Conservation (phyloP, 306 rosid genomes). For the Cicer cuneatum region DNA sequence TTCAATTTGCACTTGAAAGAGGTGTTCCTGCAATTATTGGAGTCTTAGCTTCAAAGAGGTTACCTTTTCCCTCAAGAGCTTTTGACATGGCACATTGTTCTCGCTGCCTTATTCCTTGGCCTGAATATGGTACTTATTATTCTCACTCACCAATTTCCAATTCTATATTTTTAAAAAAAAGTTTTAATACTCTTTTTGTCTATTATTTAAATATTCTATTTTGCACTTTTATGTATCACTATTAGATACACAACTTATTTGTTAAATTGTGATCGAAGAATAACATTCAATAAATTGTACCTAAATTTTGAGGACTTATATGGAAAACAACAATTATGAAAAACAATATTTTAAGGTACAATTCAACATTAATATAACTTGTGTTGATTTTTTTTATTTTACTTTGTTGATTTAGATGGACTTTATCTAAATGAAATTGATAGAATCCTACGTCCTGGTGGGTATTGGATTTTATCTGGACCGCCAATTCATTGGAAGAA, state of each 20-base stretch:
- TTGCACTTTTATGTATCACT: too few species aligned
- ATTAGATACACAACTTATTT: too few species aligned
- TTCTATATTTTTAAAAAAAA: too few species aligned
- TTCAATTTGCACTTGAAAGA: conserved; percentile 80
- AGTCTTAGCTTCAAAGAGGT: conserved; percentile 69
- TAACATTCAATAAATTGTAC: too few species aligned
- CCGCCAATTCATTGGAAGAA: conserved; percentile 75
- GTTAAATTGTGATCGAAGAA: neutral
- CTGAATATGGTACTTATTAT: conserved; percentile 44
- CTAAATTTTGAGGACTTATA: neutral
- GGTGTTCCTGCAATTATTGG: conserved; percentile 83
- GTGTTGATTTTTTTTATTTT: neutral
- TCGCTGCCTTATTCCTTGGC: conserved; percentile 87
- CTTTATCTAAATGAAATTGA: conserved; percentile 69
- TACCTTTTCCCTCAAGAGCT: conserved; percentile 78
- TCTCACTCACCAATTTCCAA: neutral
- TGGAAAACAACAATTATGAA: neutral
- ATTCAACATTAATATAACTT: neutral
- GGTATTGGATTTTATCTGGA: conserved; percentile 85
- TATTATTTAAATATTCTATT: too few species aligned
- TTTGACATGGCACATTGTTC: conserved; percentile 92
- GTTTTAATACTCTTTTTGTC: too few species aligned
- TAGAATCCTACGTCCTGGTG: conserved; percentile 74
- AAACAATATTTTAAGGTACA: neutral
- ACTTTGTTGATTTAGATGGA: conserved; percentile 56